Conservation (phyloP, 495 filamentous ascomycete genomes). For the Collariella sp. region DNA sequence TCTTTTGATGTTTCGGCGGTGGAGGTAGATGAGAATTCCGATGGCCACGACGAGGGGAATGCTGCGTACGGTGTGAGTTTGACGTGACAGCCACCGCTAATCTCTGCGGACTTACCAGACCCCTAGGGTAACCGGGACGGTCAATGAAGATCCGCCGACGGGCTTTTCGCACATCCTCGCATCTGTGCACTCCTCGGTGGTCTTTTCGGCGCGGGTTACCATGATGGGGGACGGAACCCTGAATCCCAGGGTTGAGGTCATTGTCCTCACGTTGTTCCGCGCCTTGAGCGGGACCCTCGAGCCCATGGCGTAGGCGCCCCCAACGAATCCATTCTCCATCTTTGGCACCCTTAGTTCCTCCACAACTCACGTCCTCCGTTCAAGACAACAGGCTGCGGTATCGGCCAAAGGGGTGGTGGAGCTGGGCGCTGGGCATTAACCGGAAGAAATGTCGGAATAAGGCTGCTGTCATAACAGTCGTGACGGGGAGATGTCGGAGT, state of each 20-base stretch:
- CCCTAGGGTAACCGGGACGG: conserved; percentile 69
- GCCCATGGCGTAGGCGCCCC: conserved; percentile 20
- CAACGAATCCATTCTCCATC: conserved; percentile 24
- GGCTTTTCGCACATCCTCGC: conserved; percentile 46
- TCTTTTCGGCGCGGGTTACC: conserved; percentile 4
- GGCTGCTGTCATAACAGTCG: conserved; percentile 28
- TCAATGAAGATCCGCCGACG: conserved; percentile 47
- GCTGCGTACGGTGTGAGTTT: conserved; percentile 38
- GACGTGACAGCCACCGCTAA: conserved; percentile 11
- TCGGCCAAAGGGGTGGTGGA: not conserved
- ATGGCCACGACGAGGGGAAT: conserved; percentile 66
- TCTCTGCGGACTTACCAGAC: conserved; percentile 58
- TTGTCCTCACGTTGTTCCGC: conserved; percentile 3
- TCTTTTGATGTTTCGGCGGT: conserved; percentile 65
- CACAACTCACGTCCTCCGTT: not conserved
- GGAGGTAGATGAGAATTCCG: conserved; percentile 62
- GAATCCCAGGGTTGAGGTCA: conserved; percentile 11
- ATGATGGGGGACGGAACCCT: conserved; percentile 16
- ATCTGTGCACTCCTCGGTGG: conserved; percentile 14
- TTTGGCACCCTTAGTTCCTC: conserved; percentile 8
- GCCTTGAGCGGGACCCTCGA: conserved; percentile 19
- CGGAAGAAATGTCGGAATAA: conserved; percentile 9
- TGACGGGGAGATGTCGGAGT: conserved; percentile 4
- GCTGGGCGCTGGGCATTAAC: not conserved
- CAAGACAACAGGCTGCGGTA: not conserved